These are phyloP conservation scores for Fusarium keratoplasticum DNA, from an alignment of 2,329 filamentous ascomycete species.

Conservation along the genomic window DNA sequence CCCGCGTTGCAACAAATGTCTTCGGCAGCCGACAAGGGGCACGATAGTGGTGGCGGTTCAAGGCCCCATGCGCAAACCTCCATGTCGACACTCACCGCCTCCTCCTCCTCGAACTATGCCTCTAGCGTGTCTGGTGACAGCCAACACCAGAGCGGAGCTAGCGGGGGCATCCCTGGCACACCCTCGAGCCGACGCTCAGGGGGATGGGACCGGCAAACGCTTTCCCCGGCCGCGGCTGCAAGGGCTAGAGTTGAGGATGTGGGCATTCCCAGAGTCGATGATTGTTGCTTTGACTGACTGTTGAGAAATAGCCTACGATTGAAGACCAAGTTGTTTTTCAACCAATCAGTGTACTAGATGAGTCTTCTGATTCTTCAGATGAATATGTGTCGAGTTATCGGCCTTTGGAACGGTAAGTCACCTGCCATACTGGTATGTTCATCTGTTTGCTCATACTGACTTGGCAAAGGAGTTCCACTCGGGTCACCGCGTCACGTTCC, in stretches of 20 bases:
- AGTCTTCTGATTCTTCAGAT: constrained; percentile 39
- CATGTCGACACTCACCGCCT: constrained; percentile 35
- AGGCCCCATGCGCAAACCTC: constrained; percentile 19
- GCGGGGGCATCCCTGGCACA: constrained; percentile 34
- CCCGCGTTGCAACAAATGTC: constrained; percentile 30
- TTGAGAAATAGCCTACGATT: constrained; percentile 7
- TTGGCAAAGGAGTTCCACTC: constrained; percentile 11
- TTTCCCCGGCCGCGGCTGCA: constrained; percentile 34
- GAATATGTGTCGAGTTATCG: constrained; percentile 29
- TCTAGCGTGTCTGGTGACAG: constrained; percentile 36
- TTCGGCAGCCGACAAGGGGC: constrained; percentile 17
- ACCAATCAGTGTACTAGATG: constrained; percentile 23
- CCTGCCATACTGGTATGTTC: neutral
- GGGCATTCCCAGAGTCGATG: neutral
- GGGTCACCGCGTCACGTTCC: constrained; percentile 26
- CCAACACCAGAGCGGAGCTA: constrained; percentile 22
- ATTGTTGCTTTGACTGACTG: constrained; percentile 14
- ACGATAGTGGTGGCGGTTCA: constrained; percentile 12
- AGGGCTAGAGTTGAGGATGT: constrained; percentile 32
- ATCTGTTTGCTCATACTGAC: constrained; percentile 23
- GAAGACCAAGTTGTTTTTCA: constrained; percentile 19
- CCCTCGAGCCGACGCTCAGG: constrained; percentile 36
- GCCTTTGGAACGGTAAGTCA: constrained; percentile 33
- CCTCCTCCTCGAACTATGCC: constrained; percentile 37
- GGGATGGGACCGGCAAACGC: constrained; percentile 39